phyloP scores from a whole-genome alignment of 1,284 basidiomycete species.

The Mycena citricolor region DNA sequence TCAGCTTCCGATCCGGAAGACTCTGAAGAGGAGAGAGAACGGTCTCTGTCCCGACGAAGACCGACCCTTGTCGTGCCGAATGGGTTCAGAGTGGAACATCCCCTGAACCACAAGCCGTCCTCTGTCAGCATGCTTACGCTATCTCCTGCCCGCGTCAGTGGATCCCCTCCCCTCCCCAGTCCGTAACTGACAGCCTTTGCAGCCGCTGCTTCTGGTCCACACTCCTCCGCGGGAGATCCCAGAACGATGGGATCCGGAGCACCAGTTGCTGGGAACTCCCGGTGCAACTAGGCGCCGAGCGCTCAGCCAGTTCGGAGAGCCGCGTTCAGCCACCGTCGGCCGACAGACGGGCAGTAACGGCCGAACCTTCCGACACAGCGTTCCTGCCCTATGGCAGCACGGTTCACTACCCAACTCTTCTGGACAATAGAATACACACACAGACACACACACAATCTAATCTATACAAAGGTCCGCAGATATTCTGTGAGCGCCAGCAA shows the following conservation, averaged over 20 bases:
- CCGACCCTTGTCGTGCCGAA: conserved; percentile 47
- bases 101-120: conserved; percentile 52
- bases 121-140: conserved; percentile 62
- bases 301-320: no score
- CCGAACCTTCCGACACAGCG: no score
- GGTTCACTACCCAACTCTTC: neutral
- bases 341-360: no score
- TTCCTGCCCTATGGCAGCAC: conserved; percentile 2
- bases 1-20: conserved; percentile 26
- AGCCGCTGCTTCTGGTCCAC: conserved; percentile 63
- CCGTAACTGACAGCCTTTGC: conserved; percentile 7
- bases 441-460: conserved; percentile 8
- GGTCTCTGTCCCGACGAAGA: no score
- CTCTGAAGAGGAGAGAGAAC: conserved; percentile 30
- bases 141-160: conserved; percentile 66
- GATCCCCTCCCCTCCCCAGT: neutral
- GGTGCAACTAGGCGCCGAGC: no score
- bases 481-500: conserved; percentile 48
- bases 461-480: conserved; percentile 42
- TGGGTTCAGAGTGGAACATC: conserved; percentile 41
- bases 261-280: no score
- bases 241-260: no score
- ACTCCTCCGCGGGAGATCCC: conserved; percentile 56
- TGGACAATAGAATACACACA: neutral
- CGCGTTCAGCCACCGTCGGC: no score